Conservation (phyloP, 129 eudicot genomes). For the Escallonia herrerae region DNA sequence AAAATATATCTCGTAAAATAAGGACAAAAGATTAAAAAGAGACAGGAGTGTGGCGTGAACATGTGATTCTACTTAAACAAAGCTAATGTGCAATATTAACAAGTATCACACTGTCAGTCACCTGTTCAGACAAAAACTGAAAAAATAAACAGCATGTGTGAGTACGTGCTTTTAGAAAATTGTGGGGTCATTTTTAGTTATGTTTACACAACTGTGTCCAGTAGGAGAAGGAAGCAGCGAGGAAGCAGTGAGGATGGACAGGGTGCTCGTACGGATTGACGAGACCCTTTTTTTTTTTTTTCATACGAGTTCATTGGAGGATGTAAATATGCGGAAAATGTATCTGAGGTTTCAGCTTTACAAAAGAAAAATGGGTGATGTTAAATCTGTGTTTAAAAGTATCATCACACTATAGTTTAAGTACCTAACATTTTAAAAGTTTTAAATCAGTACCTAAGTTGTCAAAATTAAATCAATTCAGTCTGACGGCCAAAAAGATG, state of each 20-base stretch:
- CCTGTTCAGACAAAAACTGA: neutral
- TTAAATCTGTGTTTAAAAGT: too few species aligned
- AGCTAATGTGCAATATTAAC: neutral
- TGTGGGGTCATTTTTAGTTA: too few species aligned
- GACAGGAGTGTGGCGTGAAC: neutral
- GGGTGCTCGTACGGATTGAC: slow-evolving; percentile 21
- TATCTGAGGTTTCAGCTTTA: too few species aligned
- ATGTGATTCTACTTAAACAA: neutral
- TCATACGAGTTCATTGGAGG: neutral
- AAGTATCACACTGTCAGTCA: slow-evolving; percentile 11
- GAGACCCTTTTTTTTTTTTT: slow-evolving; percentile 8
- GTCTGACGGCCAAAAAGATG: too few species aligned
- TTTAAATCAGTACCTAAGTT: too few species aligned
- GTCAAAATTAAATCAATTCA: too few species aligned
- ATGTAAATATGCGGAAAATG: neutral
- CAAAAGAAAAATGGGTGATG: too few species aligned
- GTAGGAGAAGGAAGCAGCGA: slow-evolving; percentile 11
- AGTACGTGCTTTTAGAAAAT: too few species aligned
- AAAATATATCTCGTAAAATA: too few species aligned
- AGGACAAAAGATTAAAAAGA: neutral
- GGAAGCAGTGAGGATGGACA: slow-evolving; percentile 19
- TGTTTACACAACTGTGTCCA: neutral
- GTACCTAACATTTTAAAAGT: too few species aligned
- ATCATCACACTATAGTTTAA: too few species aligned
- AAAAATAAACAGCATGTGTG: too few species aligned